Percentiles rank a stretch among this genome's conserved stretches.
These are phyloP conservation scores for Penicillium sp. DNA, from an alignment of 2,329 filamentous ascomycete species.

Conservation along the genomic window DNA sequence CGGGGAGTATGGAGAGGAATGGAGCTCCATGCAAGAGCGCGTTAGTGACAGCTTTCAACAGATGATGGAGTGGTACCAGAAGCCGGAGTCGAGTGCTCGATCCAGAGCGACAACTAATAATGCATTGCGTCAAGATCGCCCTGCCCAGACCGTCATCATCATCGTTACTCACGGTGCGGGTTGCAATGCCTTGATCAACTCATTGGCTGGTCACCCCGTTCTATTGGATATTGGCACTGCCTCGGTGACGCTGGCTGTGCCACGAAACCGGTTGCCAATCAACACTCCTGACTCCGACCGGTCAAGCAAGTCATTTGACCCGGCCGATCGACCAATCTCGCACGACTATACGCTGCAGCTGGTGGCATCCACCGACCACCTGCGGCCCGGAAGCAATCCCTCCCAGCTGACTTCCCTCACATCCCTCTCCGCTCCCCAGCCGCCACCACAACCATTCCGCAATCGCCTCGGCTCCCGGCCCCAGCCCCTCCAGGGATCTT, in stretches of 20 bases:
- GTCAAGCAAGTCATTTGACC: conserved; percentile 5
- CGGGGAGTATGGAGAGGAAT: conserved; percentile 87
- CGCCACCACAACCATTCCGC: conserved; percentile 28
- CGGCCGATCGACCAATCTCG: conserved; percentile 38
- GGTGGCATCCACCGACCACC: conserved; percentile 62
- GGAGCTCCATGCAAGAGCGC: conserved; percentile 90
- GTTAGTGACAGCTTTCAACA: conserved; percentile 78
- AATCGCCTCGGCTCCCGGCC: conserved; percentile 32
- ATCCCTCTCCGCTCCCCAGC: conserved; percentile 22
- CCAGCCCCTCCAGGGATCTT: conserved; percentile 27
- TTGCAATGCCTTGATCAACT: conserved; percentile 92
- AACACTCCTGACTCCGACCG: conserved; percentile 6
- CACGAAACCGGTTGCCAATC: conserved; percentile 46
- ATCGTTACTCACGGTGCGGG: conserved; percentile 93
- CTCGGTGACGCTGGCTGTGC: conserved; percentile 83
- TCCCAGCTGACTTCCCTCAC: conserved; percentile 26
- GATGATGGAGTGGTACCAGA: conserved; percentile 79
- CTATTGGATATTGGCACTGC: conserved; percentile 87
- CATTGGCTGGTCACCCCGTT: conserved; percentile 86
- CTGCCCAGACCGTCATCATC: conserved; percentile 76
- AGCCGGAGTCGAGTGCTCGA: conserved; percentile 38
- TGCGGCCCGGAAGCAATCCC: conserved; percentile 50
- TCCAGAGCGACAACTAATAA: conserved; percentile 9
- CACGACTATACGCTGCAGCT: conserved; percentile 61
- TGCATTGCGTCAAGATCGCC: conserved; percentile 50